Base-by-base conservation (phyloP, 1,284 basidiomycete genomes). In the Blastosporella zonata region DNA sequence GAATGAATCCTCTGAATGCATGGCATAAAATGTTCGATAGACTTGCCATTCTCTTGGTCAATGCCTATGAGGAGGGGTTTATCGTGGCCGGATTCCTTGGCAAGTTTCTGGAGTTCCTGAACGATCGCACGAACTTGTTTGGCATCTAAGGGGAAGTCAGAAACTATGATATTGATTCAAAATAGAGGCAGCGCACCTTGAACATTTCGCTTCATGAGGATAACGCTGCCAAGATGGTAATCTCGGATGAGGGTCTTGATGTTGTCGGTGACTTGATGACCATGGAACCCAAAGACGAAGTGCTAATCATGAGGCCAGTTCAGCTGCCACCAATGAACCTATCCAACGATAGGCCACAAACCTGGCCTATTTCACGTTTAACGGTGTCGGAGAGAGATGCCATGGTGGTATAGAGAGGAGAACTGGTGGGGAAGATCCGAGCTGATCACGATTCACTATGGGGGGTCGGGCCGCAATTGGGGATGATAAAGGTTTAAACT, bases 201-300 rank as follows among this genome's bases (percentile, higher is more conserved):
- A 1, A 87, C 71, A 53, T 87, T 87, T 38, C 84, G 68, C 60
- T 76, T 84, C 77, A 86, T 82, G 31, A 86, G 67, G 50, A 87
- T 87, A 15, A 87, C 69, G 60, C 76, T 78, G 5, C 83, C 84
- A 42, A 85, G 68, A 61, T 80, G 67, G 65, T 85, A 85, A 39
- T 84, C 74, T 34, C 64, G 65, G 43, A 86, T 83, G 46, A 87
- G 74, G 0, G 66, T 73, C 55, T 69, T 72, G 55, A 80, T 74
- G 50, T 84, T 71, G n/a, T 75, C 66, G 51, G 64, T 78, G 25
- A 77, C 64, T 48, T 77, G 67, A 29, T 74, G 65, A 0, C 82
- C 82, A 58, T 82, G 77, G 59, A 85, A 87, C 9, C 84, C 84
- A 52, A 84, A 71, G 22, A 87, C 79, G 55, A 87, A 85, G 60